A percentile compares a stretch with the other conserved stretches of the same genome.
Conservation (phyloP, 2,329 filamentous ascomycete species). For the Ophiocordyceps robertsii region DNA sequence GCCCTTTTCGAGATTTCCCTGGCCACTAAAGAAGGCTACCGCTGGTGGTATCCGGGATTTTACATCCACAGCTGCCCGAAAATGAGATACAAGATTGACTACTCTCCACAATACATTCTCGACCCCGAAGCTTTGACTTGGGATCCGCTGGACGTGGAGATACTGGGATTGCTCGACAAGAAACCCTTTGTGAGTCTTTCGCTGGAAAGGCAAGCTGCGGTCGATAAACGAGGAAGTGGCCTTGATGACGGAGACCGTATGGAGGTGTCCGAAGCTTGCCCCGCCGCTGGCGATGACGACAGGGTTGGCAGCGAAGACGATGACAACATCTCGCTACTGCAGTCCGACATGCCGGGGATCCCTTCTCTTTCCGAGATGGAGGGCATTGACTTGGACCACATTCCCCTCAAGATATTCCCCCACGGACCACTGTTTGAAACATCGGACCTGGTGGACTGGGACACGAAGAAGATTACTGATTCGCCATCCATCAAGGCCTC, state of each 20-base stretch:
- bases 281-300: slow-evolving; percentile 2
- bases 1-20: slow-evolving; percentile 61
- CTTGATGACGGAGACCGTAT: background rate
- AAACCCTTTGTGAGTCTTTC: slow-evolving; percentile 42
- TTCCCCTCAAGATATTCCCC: slow-evolving; percentile 37
- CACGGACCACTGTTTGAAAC: slow-evolving; percentile 24
- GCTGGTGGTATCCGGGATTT: slow-evolving; percentile 69
- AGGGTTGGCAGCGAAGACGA: slow-evolving; percentile 8
- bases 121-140: slow-evolving; percentile 53
- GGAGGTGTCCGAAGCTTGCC: background rate
- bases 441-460: slow-evolving; percentile 47
- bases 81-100: slow-evolving; percentile 78
- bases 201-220: slow-evolving; percentile 13
- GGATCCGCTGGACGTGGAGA: slow-evolving; percentile 41
- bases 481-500: slow-evolving; percentile 41
- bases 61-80: slow-evolving; percentile 74
- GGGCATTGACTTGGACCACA: slow-evolving; percentile 41
- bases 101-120: slow-evolving; percentile 59
- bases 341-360: slow-evolving; percentile 54
- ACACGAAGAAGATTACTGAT: slow-evolving; percentile 34
- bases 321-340: slow-evolving; percentile 32
- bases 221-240: background rate
- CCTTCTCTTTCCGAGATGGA: slow-evolving; percentile 39
- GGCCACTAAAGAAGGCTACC: slow-evolving; percentile 54
- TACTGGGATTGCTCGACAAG: slow-evolving; percentile 35